Conservation (phyloP, 148 eudicot species). For the Rhododendron vialii region DNA sequence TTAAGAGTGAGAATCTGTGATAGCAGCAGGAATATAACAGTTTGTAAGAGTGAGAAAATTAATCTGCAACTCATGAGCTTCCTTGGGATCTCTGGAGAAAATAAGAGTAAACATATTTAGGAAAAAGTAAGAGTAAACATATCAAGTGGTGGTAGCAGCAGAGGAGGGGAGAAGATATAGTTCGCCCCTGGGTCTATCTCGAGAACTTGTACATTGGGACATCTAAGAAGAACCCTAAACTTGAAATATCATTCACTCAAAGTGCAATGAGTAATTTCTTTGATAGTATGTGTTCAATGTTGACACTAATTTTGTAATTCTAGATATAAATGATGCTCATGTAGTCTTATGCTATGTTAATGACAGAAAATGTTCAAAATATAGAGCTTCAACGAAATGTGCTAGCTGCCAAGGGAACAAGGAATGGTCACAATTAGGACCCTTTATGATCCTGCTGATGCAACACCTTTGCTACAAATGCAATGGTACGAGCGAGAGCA, state of each 20-base stretch:
- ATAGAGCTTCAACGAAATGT: slow-evolving; percentile 67
- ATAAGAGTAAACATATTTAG: too few species aligned
- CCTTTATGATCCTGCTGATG: slow-evolving; percentile 69
- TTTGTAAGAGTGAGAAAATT: too few species aligned
- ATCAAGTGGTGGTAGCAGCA: too few species aligned
- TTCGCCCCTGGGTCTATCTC: slow-evolving; percentile 65
- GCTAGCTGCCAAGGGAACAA: slow-evolving; percentile 62
- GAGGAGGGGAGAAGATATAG: slow-evolving; percentile 32
- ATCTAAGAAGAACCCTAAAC: slow-evolving; percentile 56
- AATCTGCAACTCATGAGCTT: too few species aligned
- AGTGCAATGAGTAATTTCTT: slow-evolving; percentile 41
- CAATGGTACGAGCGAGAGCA: slow-evolving; percentile 65
- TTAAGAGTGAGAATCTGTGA: too few species aligned
- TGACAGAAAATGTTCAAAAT: slow-evolving; percentile 62
- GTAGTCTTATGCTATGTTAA: background rate
- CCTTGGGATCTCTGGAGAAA: too few species aligned
- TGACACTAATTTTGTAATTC: background rate
- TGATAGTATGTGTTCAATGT: background rate
- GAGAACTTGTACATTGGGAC: slow-evolving; percentile 63
- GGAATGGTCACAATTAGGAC: too few species aligned
- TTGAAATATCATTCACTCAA: slow-evolving; percentile 47
- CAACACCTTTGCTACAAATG: slow-evolving; percentile 73
- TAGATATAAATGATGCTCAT: background rate
- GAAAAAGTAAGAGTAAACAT: too few species aligned
- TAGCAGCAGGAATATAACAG: too few species aligned